A percentile compares a stretch with the other conserved stretches of the same genome.
Evolutionary conservation across 2,329 filamentous ascomycete species (phyloP).

Genomic region (Coleophoma eucalyptorum): DNA sequence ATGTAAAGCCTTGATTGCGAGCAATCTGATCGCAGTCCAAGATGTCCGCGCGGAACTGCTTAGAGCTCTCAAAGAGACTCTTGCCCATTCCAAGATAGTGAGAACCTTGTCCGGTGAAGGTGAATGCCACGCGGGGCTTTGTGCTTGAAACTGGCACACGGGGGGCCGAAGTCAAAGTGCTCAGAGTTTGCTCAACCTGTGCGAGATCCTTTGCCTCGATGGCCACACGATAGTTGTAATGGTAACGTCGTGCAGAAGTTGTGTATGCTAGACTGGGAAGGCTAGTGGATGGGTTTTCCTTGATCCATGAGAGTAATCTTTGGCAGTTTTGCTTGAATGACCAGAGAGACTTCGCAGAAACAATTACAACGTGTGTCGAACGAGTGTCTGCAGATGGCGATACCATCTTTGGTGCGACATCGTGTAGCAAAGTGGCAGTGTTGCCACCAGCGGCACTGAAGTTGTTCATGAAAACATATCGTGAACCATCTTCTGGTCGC

Average conservation of each 20-base stretch:
- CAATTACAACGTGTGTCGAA: slow-evolving; percentile 33
- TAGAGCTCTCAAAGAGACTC: slow-evolving; percentile 32
- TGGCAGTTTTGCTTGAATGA: slow-evolving; percentile 21
- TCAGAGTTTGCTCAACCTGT: background rate
- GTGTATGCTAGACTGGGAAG: slow-evolving; percentile 26
- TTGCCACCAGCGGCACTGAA: slow-evolving; percentile 33
- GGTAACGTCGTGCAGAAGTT: slow-evolving; percentile 13
- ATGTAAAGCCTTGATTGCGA: slow-evolving; percentile 19
- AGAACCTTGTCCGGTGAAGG: slow-evolving; percentile 41
- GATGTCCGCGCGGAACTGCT: slow-evolving; percentile 19
- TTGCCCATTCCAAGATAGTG: slow-evolving; percentile 26
- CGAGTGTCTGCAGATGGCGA: slow-evolving; percentile 34
- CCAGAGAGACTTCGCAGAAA: slow-evolving; percentile 39
- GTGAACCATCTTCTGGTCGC: slow-evolving; percentile 30
- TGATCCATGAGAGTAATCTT: slow-evolving; percentile 17
- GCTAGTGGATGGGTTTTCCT: slow-evolving; percentile 15
- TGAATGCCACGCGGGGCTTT: slow-evolving; percentile 26
- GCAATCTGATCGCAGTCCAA: slow-evolving; percentile 19
- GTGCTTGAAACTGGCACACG: background rate
- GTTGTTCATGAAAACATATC: slow-evolving; percentile 42
- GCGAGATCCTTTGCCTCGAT: slow-evolving; percentile 30
- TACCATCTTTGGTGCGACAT: slow-evolving; percentile 22
- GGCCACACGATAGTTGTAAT: slow-evolving; percentile 8
- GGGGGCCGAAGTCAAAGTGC: background rate
- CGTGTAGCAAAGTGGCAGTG: slow-evolving; percentile 16